Conservation (phyloP, 345 rosid genomes). For the Euphorbia tirucalli region DNA sequence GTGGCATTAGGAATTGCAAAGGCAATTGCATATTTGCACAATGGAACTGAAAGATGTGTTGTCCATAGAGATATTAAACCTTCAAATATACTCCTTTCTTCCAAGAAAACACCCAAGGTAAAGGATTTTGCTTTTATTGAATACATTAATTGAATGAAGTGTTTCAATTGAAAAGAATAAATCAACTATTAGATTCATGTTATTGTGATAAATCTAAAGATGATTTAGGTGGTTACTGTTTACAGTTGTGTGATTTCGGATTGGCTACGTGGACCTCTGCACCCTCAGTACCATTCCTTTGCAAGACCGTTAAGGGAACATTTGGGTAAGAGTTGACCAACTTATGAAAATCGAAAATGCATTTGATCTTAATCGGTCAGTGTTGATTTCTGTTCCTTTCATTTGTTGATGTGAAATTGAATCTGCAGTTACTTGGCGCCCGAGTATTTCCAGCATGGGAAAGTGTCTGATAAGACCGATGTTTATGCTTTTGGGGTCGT, state of each 20-base stretch:
- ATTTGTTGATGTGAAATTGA: slow-evolving; percentile 6
- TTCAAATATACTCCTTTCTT: slow-evolving; percentile 87
- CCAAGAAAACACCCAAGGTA: slow-evolving; percentile 80
- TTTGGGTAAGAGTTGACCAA: slow-evolving; percentile 62
- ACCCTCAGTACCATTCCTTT: slow-evolving; percentile 83
- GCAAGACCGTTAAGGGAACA: slow-evolving; percentile 98
- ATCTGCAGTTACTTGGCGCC: slow-evolving; percentile 81
- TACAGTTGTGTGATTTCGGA: slow-evolving; percentile 93
- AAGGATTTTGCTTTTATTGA: background rate
- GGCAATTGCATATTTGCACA: slow-evolving; percentile 74
- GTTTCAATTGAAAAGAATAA: background rate
- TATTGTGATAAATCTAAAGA: background rate
- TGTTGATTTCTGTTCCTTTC: background rate
- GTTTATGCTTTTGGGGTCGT: slow-evolving; percentile 96
- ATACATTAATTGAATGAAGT: background rate
- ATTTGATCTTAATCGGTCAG: background rate
- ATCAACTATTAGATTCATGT: background rate
- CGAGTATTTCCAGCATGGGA: slow-evolving; percentile 96
- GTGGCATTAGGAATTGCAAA: slow-evolving; percentile 80
- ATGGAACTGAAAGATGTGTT: slow-evolving; percentile 81
- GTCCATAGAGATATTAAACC: slow-evolving; percentile 97
- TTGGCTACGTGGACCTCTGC: slow-evolving; percentile 94
- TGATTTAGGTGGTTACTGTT: slow-evolving; percentile 5
- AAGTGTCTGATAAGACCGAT: slow-evolving; percentile 89
- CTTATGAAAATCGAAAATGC: background rate